Evolutionary conservation across 768 basidiomycete species (phyloP).

Genomic region (Butyriboletus loyo): DNA sequence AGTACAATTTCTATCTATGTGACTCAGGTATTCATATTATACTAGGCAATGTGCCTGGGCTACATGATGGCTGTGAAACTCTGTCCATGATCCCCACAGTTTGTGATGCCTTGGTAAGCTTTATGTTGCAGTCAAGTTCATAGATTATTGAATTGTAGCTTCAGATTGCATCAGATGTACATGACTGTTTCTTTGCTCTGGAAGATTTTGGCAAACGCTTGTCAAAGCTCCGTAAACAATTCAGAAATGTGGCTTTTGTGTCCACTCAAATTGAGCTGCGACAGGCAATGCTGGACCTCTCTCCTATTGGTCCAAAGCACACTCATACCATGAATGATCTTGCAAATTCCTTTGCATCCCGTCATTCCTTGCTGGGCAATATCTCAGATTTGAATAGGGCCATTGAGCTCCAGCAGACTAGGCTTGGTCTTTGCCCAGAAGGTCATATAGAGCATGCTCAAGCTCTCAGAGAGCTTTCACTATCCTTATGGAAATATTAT

Average conservation of each 20-base stretch:
- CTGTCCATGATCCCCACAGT: too few relatives aligned
- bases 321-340: not conserved
- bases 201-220: not conserved
- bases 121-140: not conserved
- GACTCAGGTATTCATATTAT: not conserved
- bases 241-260: not conserved
- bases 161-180: not conserved
- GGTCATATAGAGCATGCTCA: not conserved
- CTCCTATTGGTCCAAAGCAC: not conserved
- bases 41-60: not conserved
- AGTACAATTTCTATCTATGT: not conserved
- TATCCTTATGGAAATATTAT: not conserved
- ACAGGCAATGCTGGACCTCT: not conserved
- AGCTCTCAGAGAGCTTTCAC: not conserved
- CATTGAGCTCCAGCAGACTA: too few relatives aligned
- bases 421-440: not conserved
- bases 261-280: not conserved
- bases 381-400: not conserved
- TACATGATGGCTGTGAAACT: not conserved
- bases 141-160: not conserved
- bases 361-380: not conserved
- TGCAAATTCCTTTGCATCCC: not conserved
- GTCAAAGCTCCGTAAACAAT: not conserved
- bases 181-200: not conserved
- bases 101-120: not conserved